Evolutionary conservation across 345 rosid genomes (phyloP).

Genomic region (Nasturtium officinale): DNA sequence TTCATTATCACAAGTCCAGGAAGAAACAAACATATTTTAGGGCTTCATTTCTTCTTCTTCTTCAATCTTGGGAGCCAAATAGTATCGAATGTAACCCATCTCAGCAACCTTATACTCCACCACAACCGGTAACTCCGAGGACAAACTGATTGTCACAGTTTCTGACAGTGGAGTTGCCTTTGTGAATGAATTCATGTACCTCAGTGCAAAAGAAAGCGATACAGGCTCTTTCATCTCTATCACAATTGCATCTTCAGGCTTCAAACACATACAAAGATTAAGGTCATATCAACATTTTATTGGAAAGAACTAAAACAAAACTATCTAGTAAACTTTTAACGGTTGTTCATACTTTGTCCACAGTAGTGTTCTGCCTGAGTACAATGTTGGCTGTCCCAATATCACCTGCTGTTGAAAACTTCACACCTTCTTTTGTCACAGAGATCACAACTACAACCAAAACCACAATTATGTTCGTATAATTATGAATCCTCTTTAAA

Average conservation of each 20-base stretch:
- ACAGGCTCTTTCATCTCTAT: slow-evolving; percentile 97
- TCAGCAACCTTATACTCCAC: slow-evolving; percentile 99
- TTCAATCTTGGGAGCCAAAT: slow-evolving; percentile 98
- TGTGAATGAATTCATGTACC: slow-evolving; percentile 98
- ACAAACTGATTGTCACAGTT: slow-evolving; percentile 85
- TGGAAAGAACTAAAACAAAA: background rate
- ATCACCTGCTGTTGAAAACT: slow-evolving; percentile 95
- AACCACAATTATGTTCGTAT: background rate
- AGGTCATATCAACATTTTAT: background rate
- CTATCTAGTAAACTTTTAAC: background rate
- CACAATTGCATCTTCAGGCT: slow-evolving; percentile 92
- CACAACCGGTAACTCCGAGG: slow-evolving; percentile 94
- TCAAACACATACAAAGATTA: slow-evolving; percentile 32
- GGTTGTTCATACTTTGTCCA: slow-evolving; percentile 64
- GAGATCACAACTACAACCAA: slow-evolving; percentile 77
- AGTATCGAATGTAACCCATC: slow-evolving; percentile 93
- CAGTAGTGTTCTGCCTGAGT: slow-evolving; percentile 89
- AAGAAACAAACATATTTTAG: slow-evolving; percentile 7
- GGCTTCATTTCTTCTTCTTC: slow-evolving; percentile 91
- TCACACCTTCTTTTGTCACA: slow-evolving; percentile 96
- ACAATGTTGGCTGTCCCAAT: slow-evolving; percentile 95
- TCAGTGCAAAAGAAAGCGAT: slow-evolving; percentile 83
- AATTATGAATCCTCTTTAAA: background rate
- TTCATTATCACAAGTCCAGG: background rate
- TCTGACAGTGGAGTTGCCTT: slow-evolving; percentile 89